Evolutionary conservation across 2,329 filamentous ascomycete genomes (phyloP).

Genomic region (Cercospora sp.): DNA sequence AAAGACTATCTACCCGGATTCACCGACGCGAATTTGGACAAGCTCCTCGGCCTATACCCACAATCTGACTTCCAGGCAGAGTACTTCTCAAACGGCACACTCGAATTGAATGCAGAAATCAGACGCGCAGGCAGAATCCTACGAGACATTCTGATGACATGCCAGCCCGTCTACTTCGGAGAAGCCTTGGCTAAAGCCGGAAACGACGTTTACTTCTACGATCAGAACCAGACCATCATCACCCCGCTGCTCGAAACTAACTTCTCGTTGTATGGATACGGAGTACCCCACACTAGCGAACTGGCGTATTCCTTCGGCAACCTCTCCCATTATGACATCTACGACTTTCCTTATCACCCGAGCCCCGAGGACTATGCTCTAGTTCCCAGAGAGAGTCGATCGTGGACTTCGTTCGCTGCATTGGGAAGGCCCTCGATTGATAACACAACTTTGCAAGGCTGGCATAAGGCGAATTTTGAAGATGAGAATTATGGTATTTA

Average conservation of each 20-base stretch:
- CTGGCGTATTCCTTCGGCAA: slow-evolving; percentile 54
- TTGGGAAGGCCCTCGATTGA: slow-evolving; percentile 41
- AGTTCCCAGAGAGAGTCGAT: slow-evolving; percentile 44
- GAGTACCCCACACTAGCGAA: slow-evolving; percentile 55
- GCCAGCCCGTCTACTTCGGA: slow-evolving; percentile 50
- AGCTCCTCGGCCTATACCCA: slow-evolving; percentile 40
- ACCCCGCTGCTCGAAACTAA: slow-evolving; percentile 44
- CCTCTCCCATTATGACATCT: slow-evolving; percentile 45
- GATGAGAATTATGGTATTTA: slow-evolving; percentile 40
- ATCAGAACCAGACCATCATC: slow-evolving; percentile 58
- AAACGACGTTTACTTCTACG: slow-evolving; percentile 51
- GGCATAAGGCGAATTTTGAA: slow-evolving; percentile 42
- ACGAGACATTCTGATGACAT: slow-evolving; percentile 55
- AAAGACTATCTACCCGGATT: slow-evolving; percentile 44
- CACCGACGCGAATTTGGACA: slow-evolving; percentile 30
- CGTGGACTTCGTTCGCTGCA: slow-evolving; percentile 52
- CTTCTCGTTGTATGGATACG: slow-evolving; percentile 43
- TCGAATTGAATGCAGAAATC: slow-evolving; percentile 48
- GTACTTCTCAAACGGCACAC: slow-evolving; percentile 32
- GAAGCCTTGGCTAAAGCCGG: slow-evolving; percentile 42
- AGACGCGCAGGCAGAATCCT: slow-evolving; percentile 53
- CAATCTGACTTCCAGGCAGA: slow-evolving; percentile 47
- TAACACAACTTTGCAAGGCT: slow-evolving; percentile 46
- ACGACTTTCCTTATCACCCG: slow-evolving; percentile 38
- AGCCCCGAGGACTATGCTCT: slow-evolving; percentile 46